These are phyloP conservation scores for Trapa incisa DNA, from an alignment of 345 rosid species.

Conservation along the genomic window DNA sequence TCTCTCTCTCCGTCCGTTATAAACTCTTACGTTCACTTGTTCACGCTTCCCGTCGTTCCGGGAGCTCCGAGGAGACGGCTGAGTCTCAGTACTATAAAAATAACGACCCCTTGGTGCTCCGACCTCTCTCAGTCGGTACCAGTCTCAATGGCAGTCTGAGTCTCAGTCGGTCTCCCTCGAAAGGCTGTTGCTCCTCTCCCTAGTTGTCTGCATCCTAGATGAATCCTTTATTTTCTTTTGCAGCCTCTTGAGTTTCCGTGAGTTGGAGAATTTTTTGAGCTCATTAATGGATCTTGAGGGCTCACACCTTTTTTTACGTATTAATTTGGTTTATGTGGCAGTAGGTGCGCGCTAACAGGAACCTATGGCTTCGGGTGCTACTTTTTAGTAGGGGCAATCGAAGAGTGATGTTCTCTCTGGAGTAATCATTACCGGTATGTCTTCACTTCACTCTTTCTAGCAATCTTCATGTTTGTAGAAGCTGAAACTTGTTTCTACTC, in stretches of 20 bases:
- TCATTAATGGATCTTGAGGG: neutral
- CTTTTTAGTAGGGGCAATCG: neutral
- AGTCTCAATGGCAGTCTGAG: neutral
- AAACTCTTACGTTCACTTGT: too few relatives aligned
- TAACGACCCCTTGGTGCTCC: neutral
- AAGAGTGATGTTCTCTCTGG: neutral
- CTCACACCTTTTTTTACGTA: neutral
- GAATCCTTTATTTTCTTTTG: neutral
- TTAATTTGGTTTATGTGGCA: neutral
- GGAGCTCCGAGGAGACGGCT: too few relatives aligned
- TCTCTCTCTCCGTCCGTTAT: too few relatives aligned
- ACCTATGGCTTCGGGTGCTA: neutral
- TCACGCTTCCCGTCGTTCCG: too few relatives aligned
- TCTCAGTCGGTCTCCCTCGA: neutral
- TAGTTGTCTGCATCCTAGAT: neutral
- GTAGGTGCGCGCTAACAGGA: neutral
- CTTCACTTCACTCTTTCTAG: neutral
- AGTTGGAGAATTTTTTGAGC: neutral
- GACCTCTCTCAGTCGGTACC: neutral
- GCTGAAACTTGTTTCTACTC: too few relatives aligned
- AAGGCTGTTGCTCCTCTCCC: neutral
- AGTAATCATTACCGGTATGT: neutral
- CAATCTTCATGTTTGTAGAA: neutral
- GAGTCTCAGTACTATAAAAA: too few relatives aligned
- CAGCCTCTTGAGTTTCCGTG: neutral